These are phyloP conservation scores for Oryza coarctata DNA, from an alignment of 176 grass and related monocot genomes.

Conservation along the genomic window DNA sequence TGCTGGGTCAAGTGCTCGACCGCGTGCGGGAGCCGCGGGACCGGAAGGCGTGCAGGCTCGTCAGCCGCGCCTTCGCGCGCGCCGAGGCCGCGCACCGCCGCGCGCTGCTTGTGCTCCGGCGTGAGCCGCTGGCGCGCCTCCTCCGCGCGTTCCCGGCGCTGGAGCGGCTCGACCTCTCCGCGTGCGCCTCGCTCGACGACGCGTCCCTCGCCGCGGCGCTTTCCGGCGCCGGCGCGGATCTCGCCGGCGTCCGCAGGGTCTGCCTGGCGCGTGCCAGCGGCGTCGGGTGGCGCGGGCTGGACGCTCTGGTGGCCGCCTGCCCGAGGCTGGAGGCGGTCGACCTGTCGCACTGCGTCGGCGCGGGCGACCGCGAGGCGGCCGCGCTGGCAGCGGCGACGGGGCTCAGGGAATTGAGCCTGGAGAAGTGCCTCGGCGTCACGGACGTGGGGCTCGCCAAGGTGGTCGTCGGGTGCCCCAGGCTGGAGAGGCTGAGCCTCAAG, in stretches of 20 bases:
- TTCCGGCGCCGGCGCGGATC: neutral
- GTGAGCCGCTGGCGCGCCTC: conserved; percentile 57
- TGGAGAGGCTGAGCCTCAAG: conserved; percentile 79
- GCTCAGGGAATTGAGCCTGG: conserved; percentile 67
- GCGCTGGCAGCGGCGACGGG: conserved; percentile 45
- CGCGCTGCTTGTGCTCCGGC: conserved; percentile 61
- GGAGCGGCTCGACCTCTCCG: conserved; percentile 74
- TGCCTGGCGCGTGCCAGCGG: conserved; percentile 74
- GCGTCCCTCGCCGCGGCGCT: conserved; percentile 48
- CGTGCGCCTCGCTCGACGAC: conserved; percentile 79
- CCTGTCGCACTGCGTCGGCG: conserved; percentile 76
- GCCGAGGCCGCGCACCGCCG: conserved; percentile 67
- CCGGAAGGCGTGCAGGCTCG: conserved; percentile 77
- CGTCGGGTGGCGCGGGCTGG: conserved; percentile 78
- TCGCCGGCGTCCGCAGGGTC: conserved; percentile 34
- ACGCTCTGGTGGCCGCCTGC: conserved; percentile 60
- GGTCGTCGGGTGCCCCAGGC: conserved; percentile 64
- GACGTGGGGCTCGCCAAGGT: conserved; percentile 94
- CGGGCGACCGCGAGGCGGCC: conserved; percentile 74
- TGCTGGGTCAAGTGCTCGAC: conserved; percentile 76
- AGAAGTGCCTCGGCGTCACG: conserved; percentile 80
- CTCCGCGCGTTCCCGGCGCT: conserved; percentile 57
- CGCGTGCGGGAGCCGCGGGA: conserved; percentile 59
- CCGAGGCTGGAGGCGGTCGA: conserved; percentile 75
- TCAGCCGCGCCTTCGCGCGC: conserved; percentile 60